These are phyloP conservation scores for Ustilago xerochloae DNA, from an alignment of 1,284 basidiomycete species.

Conservation along the genomic window DNA sequence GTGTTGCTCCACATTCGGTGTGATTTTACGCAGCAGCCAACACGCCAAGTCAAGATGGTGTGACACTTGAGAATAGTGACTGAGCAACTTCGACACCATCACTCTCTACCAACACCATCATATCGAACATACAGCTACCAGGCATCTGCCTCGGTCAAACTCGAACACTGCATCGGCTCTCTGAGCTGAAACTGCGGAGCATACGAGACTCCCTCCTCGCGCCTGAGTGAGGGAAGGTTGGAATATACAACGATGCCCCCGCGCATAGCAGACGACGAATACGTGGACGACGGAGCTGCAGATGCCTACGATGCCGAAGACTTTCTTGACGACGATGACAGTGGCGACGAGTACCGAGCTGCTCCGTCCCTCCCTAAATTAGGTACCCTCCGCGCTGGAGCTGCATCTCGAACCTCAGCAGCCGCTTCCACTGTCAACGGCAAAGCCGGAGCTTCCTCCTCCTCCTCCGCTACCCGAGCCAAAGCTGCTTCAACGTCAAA, in stretches of 20 bases:
- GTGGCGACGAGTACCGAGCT: constrained; percentile 48
- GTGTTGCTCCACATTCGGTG: constrained; percentile 18
- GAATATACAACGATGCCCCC: constrained; percentile 28
- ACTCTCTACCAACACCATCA: background rate
- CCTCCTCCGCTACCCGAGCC: constrained; percentile 12
- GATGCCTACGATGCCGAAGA: constrained; percentile 49
- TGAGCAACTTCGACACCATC: background rate
- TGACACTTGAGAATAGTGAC: constrained; percentile 1
- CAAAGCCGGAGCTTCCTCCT: constrained; percentile 15
- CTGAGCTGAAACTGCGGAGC: no score
- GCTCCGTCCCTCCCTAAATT: constrained; percentile 37
- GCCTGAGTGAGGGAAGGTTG: background rate
- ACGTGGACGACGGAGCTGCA: constrained; percentile 41
- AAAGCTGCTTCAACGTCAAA: constrained; percentile 6
- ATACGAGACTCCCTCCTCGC: no score
- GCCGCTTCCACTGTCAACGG: constrained; percentile 17
- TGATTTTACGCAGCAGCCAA: constrained; percentile 5
- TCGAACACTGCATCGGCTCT: no score
- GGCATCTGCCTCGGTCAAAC: background rate
- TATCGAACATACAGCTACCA: background rate
- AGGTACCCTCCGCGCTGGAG: constrained; percentile 16
- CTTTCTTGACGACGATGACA: constrained; percentile 52
- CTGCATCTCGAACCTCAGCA: constrained; percentile 12
- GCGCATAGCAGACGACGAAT: constrained; percentile 45
- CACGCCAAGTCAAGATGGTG: no score